Evolutionary conservation across 164 flowering plant genomes (phyloP).

Genomic region (Vitis cinerea): DNA sequence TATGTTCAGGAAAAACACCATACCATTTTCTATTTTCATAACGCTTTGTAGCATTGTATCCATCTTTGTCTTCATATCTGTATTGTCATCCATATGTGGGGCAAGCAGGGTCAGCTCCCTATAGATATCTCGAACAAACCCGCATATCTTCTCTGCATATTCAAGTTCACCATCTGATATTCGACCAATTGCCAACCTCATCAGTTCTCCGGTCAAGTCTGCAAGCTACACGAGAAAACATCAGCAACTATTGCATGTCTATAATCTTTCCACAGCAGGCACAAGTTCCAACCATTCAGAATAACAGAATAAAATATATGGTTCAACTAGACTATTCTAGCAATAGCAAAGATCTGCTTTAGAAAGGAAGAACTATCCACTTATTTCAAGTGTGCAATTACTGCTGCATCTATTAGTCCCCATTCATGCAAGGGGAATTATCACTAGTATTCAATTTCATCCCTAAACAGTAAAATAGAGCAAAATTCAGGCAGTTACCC

Average conservation of each 20-base stretch:
- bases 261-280: too few species aligned
- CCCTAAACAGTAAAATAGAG: not conserved
- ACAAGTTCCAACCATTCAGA: too few species aligned
- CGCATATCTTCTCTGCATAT: slow-evolving; percentile 76
- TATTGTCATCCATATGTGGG: slow-evolving; percentile 75
- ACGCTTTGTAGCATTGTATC: slow-evolving; percentile 94
- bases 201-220: slow-evolving; percentile 92
- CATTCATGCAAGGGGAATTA: too few species aligned
- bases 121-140: slow-evolving; percentile 77
- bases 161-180: slow-evolving; percentile 90
- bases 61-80: slow-evolving; percentile 91
- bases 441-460: not conserved
- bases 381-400: too few species aligned
- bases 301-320: not conserved
- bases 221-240: slow-evolving; percentile 55
- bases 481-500: slow-evolving; percentile 48
- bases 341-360: too few species aligned
- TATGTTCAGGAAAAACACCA: not conserved
- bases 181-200: slow-evolving; percentile 91
- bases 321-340: too few species aligned
- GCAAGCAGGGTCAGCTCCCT: slow-evolving; percentile 74
- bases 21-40: slow-evolving; percentile 94
- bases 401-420: too few species aligned
- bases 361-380: too few species aligned
- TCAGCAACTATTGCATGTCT: slow-evolving; percentile 5